A percentile compares a stretch with the other conserved stretches of the same genome.
Conservation (phyloP, 2,329 filamentous ascomycete species). For the Aspergillus ustus region DNA sequence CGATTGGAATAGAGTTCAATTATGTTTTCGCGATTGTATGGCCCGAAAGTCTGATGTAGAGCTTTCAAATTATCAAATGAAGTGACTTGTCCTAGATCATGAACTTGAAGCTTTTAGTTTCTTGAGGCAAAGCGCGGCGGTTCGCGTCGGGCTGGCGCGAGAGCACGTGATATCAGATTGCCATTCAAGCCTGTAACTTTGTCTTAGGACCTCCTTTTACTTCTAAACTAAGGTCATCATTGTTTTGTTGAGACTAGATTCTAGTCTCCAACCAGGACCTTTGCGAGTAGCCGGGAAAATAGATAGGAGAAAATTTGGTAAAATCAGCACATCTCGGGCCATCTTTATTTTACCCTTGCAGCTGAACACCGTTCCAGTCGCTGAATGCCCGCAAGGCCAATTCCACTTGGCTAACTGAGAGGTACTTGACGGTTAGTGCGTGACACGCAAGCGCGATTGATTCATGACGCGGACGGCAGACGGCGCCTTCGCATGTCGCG, state of each 20-base stretch:
- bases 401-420: neutral
- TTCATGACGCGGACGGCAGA: neutral
- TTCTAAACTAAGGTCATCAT: neutral
- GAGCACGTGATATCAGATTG: constrained; percentile 27
- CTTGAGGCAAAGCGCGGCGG: constrained; percentile 15
- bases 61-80: neutral
- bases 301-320: neutral
- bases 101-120: neutral
- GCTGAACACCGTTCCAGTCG: neutral
- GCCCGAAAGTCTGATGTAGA: neutral
- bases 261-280: neutral
- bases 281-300: neutral
- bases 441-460: neutral
- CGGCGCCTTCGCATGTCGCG: too few relatives aligned
- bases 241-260: neutral
- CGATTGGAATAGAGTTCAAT: neutral
- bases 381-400: neutral
- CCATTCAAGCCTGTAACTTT: neutral
- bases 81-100: neutral
- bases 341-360: neutral
- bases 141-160: constrained; percentile 27
- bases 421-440: neutral
- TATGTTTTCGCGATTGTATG: neutral
- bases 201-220: neutral
- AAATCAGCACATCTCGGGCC: too few relatives aligned